Evolutionary conservation across 2,329 filamentous ascomycete genomes (phyloP), one percentile per base, ranked within the genome.

Genomic region (Calcarisporium arbuscula): DNA sequence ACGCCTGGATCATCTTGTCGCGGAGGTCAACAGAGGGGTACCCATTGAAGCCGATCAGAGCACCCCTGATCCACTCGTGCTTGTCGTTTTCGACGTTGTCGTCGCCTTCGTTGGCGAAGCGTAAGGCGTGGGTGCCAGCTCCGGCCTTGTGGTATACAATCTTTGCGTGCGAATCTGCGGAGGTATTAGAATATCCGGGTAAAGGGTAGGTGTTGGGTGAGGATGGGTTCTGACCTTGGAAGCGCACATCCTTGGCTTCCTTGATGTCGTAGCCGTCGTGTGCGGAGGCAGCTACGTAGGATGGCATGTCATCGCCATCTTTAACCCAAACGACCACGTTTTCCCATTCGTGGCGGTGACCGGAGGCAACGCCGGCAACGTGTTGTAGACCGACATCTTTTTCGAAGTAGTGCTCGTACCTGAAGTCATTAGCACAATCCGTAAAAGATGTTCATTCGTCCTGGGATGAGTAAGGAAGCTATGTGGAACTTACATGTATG

Each of bases 131-230:
- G 25, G 57, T 58, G 32, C 41, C 38, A 5, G n/a, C 27, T 2
- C 55, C 57, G 39, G 54, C 48, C 42, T 59, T 58, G 47, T 58
- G 54, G 41, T 58, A 60, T 5, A 59, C 50, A 21, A 58, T 39
- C 42, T 58, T 59, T 28, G 54, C 19, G 21, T 38, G 36, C 20
- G 29, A 17, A 11, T 22, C 43, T 42, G 16, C 19, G n/a, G 10
- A 18, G 22, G 14, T 25, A 14, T 10, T 10, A 25, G 22, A 25
- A 25, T 25, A 14, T 25, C 22, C 10, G 10, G 14, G 22, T 10
- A 25, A 25, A 14, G 22, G 22, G 22, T 10, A 14, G 14, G 14
- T 14, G 14, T 25, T 9, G 22, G 22, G 22, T 10, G 22, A 10
- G 25, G n/a, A 23, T 11, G 12, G 5, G 12, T 6, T 10, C 34